phyloP scores from a whole-genome alignment of 805 yeast genomes.

The Wickerhamomyces strasburgensis region DNA sequence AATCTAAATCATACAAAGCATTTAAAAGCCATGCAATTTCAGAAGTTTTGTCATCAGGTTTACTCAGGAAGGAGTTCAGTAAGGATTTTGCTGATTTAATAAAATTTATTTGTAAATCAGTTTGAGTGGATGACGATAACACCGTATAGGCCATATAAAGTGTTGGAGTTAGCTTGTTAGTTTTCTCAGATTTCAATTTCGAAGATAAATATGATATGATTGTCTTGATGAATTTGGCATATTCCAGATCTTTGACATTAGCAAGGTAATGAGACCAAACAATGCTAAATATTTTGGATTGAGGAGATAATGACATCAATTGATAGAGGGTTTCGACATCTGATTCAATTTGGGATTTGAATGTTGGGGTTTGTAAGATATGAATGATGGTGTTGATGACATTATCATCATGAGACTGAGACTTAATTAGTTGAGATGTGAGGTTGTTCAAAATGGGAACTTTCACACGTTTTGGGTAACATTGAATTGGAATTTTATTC shows the following conservation, averaged over 20 bases:
- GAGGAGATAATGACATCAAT: conserved; percentile 15
- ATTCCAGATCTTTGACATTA: conserved; percentile 31
- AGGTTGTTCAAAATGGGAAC: conserved; percentile 25
- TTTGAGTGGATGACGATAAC: conserved; percentile 2
- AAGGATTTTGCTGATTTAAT: conserved; percentile 7
- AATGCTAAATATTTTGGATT: conserved; percentile 27
- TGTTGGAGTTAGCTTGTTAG: conserved; percentile 8
- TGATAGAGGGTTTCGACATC: conserved; percentile 26
- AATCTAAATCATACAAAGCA: conserved; percentile 22
- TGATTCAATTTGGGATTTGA: conserved; percentile 46
- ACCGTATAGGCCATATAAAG: conserved; percentile 16
- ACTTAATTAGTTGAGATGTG: conserved; percentile 5
- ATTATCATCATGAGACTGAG: conserved; percentile 5
- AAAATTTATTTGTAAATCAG: conserved; percentile 8
- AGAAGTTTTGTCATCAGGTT: background rate
- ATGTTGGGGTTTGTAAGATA: conserved; percentile 47
- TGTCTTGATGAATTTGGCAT: conserved; percentile 21
- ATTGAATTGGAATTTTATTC: conserved; percentile 43
- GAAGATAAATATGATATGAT: conserved; percentile 16
- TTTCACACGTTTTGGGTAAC: conserved; percentile 35
- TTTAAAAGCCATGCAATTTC: conserved; percentile 29
- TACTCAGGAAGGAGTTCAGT: conserved; percentile 3
- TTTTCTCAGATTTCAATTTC: conserved; percentile 5
- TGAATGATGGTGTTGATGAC: conserved; percentile 28
- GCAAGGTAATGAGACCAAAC: conserved; percentile 38